A percentile compares a stretch with the other conserved stretches of the same genome.
Conservation (phyloP, 371 early-diverging fungal genomes). For the Capillidium heterosporum region DNA sequence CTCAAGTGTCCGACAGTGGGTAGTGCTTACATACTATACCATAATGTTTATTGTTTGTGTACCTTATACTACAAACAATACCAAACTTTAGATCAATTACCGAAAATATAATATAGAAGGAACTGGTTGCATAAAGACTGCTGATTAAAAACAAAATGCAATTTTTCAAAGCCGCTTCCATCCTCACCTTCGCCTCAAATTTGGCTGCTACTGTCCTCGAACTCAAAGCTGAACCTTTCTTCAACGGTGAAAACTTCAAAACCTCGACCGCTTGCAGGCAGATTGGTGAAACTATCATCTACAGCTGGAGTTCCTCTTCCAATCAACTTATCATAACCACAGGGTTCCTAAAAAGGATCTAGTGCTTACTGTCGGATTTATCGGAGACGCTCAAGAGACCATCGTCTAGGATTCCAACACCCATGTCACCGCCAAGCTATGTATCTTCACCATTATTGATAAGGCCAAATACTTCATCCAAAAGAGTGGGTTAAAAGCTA, state of each 20-base stretch:
- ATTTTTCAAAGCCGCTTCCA: background rate
- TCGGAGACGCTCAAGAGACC: background rate
- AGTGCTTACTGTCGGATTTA: background rate
- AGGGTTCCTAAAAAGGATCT: background rate
- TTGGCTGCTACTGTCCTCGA: background rate
- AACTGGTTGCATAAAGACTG: no score
- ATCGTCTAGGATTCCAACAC: background rate
- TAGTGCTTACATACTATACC: no score
- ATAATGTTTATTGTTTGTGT: no score
- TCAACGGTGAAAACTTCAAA: background rate
- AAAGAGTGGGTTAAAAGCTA: background rate
- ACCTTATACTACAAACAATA: no score
- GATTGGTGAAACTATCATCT: background rate
- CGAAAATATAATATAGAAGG: no score
- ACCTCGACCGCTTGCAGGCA: background rate
- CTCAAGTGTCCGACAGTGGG: no score
- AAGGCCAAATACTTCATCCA: background rate
- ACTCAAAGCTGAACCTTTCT: background rate
- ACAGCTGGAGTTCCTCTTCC: background rate
- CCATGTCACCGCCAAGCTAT: conserved; percentile 1
- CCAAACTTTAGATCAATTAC: no score
- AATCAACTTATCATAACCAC: background rate
- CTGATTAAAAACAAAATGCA: no score
- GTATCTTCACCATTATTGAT: background rate
- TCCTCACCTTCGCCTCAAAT: background rate